phyloP scores from a whole-genome alignment of 352 stramenopile species.

The Blastocystis sp. region DNA sequence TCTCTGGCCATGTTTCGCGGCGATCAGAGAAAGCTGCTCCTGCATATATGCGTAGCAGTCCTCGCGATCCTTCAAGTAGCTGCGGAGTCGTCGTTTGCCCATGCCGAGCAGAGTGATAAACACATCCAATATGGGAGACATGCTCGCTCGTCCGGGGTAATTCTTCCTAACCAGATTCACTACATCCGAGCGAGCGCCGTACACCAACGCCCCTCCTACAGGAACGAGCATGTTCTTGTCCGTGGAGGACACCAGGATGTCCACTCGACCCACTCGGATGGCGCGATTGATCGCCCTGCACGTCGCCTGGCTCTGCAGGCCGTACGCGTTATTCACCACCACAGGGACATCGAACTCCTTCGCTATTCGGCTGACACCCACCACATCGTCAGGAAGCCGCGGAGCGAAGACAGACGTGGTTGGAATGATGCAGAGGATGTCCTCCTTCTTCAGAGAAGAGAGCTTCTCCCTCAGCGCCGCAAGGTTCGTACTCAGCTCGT shows the following conservation, averaged over 20 bases:
- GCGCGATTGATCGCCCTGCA: constrained; percentile 61
- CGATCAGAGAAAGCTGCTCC: background rate
- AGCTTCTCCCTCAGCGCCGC: background rate
- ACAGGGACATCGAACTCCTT: constrained; percentile 60
- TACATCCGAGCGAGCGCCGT: background rate
- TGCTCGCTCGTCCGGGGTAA: constrained; percentile 61
- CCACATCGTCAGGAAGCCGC: constrained; percentile 51
- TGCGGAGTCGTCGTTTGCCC: background rate
- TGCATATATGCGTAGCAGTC: constrained; percentile 36
- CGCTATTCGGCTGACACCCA: constrained; percentile 20
- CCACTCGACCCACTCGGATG: constrained; percentile 39
- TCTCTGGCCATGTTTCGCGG: background rate
- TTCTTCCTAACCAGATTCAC: constrained; percentile 56
- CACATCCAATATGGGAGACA: constrained; percentile 62
- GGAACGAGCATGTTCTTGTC: constrained; percentile 63
- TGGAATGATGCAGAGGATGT: constrained; percentile 61
- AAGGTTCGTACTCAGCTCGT: constrained; percentile 59
- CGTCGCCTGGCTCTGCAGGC: background rate
- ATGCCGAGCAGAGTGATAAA: constrained; percentile 62
- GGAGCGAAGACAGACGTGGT: constrained; percentile 62
- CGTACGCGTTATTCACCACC: constrained; percentile 62
- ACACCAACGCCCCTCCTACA: constrained; percentile 61
- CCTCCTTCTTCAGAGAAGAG: background rate
- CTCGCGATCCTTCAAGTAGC: constrained; percentile 21
- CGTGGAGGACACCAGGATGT: constrained; percentile 55